Conservation (phyloP, 257 asterid species). For the Solanum pimpinellifolium region DNA sequence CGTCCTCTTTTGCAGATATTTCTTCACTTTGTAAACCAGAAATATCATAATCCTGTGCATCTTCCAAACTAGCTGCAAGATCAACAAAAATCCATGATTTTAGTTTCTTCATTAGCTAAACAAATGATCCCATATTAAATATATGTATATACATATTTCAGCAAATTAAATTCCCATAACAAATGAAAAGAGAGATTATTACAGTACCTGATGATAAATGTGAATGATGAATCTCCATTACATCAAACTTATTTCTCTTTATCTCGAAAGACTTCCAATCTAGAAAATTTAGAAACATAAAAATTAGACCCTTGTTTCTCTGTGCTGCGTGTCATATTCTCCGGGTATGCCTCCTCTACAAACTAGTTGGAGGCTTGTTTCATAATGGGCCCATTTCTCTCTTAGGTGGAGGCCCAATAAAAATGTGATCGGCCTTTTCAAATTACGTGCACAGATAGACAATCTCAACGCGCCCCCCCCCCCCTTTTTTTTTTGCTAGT, state of each 20-base stretch:
- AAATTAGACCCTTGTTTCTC: background rate
- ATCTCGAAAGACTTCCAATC: too few relatives aligned
- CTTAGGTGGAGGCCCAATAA: background rate
- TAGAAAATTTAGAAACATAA: background rate
- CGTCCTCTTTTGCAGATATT: background rate
- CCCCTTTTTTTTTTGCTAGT: too few relatives aligned
- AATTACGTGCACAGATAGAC: too few relatives aligned
- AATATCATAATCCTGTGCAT: background rate
- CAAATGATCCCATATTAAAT: too few relatives aligned
- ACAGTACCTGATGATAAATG: slow-evolving; percentile 18
- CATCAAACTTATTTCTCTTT: too few relatives aligned
- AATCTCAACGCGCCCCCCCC: too few relatives aligned
- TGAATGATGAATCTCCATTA: slow-evolving; percentile 12
- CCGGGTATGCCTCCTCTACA: background rate
- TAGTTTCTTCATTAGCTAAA: too few relatives aligned
- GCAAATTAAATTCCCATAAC: background rate
- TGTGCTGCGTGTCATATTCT: background rate
- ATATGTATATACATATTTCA: too few relatives aligned
- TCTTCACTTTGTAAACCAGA: background rate
- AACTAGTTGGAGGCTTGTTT: background rate
- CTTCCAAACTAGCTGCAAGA: background rate
- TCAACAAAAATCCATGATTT: background rate
- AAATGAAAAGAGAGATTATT: background rate
- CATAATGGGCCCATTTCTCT: background rate
- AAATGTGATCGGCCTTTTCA: too few relatives aligned